Conservation (phyloP, 768 basidiomycete species). For the Lactarius quietus region DNA sequence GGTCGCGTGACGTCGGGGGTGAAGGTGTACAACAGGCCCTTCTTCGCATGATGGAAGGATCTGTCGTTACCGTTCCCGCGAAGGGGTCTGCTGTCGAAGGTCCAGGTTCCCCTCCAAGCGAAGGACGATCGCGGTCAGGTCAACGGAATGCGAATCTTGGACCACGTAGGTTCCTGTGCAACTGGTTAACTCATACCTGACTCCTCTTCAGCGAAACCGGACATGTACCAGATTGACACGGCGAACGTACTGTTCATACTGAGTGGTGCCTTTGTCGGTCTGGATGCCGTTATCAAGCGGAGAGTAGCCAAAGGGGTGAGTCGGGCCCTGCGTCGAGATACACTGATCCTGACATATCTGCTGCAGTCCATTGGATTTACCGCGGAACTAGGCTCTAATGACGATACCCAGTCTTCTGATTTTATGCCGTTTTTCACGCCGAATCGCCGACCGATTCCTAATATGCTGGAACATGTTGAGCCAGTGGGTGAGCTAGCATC, state of each 20-base stretch:
- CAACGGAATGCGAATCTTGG: slow-evolving; percentile 44
- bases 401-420: slow-evolving; percentile 34
- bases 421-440: slow-evolving; percentile 74
- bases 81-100: slow-evolving; percentile 54
- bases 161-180: slow-evolving; percentile 20
- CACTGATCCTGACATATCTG: slow-evolving; percentile 10
- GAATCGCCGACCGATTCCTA: slow-evolving; percentile 53
- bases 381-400: slow-evolving; percentile 44
- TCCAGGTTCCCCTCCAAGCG: slow-evolving; percentile 41
- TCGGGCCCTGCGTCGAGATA: slow-evolving; percentile 17
- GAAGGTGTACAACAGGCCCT: slow-evolving; percentile 96
- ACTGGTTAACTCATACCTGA: background rate
- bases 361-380: slow-evolving; percentile 86
- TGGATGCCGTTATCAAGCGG: slow-evolving; percentile 77
- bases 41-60: slow-evolving; percentile 92
- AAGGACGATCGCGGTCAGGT: slow-evolving; percentile 48
- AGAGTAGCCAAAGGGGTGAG: slow-evolving; percentile 82
- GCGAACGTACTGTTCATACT: slow-evolving; percentile 92
- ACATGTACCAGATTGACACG: slow-evolving; percentile 77
- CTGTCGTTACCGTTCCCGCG: slow-evolving; percentile 74
- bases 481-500: slow-evolving; percentile 49
- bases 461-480: slow-evolving; percentile 66
- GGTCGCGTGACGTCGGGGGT: slow-evolving; percentile 85
- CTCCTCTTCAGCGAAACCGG: slow-evolving; percentile 48
- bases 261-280: slow-evolving; percentile 92